A percentile compares a stretch with the other conserved stretches of the same genome.
phyloP scores from a whole-genome alignment of 306 rosid genomes.

The Adenanthera pavonina region DNA sequence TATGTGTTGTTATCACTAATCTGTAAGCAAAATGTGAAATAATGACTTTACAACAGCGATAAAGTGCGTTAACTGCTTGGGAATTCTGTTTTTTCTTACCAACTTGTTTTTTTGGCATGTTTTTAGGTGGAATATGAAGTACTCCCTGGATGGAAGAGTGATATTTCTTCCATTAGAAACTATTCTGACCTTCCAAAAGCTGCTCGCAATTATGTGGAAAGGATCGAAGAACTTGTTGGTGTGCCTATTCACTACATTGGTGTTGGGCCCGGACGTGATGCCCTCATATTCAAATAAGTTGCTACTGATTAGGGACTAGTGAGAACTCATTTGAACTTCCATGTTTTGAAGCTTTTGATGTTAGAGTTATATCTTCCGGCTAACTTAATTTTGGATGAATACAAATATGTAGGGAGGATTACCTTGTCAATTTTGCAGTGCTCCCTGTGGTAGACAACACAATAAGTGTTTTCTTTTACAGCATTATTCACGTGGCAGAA shows the following conservation, averaged over 20 bases:
- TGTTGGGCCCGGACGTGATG: constrained; percentile 97
- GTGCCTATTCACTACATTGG: constrained; percentile 92
- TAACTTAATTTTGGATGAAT: constrained; percentile 38
- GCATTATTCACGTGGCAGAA: constrained; percentile 28
- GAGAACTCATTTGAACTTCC: constrained; percentile 15
- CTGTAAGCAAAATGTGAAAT: constrained; percentile 11
- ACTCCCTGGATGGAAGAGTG: constrained; percentile 85
- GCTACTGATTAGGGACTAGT: neutral
- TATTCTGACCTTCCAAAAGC: constrained; percentile 88
- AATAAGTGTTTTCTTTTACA: neutral
- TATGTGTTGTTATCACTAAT: constrained; percentile 12
- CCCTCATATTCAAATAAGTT: constrained; percentile 74
- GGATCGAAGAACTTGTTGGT: constrained; percentile 90
- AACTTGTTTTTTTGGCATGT: constrained; percentile 29
- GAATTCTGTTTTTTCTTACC: constrained; percentile 22
- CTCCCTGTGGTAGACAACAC: constrained; percentile 15
- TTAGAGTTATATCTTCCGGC: constrained; percentile 38
- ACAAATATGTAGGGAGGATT: constrained; percentile 39
- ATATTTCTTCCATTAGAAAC: constrained; percentile 80
- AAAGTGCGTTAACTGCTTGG: neutral
- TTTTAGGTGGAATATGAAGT: constrained; percentile 87
- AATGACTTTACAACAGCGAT: constrained; percentile 23
- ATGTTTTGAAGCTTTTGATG: constrained; percentile 33
- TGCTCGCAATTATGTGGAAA: constrained; percentile 76
- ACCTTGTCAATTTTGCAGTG: constrained; percentile 33